These are phyloP conservation scores for Tylopilus sp. DNA, from an alignment of 768 basidiomycete species.

Conservation along the genomic window DNA sequence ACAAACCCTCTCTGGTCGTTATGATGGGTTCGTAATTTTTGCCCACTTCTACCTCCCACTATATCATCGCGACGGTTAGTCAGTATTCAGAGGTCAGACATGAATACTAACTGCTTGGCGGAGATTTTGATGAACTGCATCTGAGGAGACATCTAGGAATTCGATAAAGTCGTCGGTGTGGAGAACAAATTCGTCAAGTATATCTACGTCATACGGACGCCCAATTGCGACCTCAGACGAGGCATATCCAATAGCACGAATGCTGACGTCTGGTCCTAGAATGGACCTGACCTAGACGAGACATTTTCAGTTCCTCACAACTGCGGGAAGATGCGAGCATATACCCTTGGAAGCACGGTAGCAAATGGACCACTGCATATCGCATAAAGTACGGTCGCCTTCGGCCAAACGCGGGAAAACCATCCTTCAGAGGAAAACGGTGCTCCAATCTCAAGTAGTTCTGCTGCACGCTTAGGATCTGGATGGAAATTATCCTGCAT, in stretches of 20 bases:
- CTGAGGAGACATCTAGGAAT: background rate
- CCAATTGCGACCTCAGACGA: constrained; percentile 5
- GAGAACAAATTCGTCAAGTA: constrained; percentile 3
- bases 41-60: constrained; percentile 8
- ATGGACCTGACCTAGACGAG: constrained; percentile 9
- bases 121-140: background rate
- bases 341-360: constrained; percentile 11
- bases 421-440: constrained; percentile 14
- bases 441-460: constrained; percentile 3
- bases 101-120: background rate
- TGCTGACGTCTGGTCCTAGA: background rate
- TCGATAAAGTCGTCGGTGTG: background rate
- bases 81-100: background rate
- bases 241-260: constrained; percentile 4
- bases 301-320: background rate
- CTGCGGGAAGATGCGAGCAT: background rate
- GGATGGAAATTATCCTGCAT: constrained; percentile 8
- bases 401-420: constrained; percentile 10
- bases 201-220: background rate
- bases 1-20: constrained; percentile 20
- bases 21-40: constrained; percentile 17
- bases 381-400: background rate
- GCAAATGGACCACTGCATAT: background rate
- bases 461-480: background rate
- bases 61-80: background rate